Evolutionary conservation across 345 rosid genomes (phyloP).

Genomic region (Psidium guajava): DNA sequence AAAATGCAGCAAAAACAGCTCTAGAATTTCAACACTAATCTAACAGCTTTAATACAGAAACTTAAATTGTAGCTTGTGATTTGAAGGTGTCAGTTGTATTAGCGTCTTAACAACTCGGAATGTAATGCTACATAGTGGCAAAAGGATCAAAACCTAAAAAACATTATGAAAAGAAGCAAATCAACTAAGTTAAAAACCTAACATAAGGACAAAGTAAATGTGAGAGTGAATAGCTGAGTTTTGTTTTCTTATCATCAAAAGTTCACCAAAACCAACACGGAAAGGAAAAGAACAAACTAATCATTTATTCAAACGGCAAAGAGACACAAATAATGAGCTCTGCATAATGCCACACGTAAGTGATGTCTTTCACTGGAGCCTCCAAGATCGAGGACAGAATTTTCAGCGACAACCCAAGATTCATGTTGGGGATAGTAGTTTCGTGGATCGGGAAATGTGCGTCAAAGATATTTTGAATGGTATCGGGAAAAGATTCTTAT

Average conservation of each 20-base stretch:
- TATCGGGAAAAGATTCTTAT: background rate
- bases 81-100: slow-evolving; percentile 60
- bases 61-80: slow-evolving; percentile 48
- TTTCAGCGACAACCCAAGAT: background rate
- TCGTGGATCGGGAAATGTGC: background rate
- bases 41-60: background rate
- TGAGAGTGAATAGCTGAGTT: background rate
- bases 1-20: background rate
- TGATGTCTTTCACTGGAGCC: background rate
- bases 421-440: background rate
- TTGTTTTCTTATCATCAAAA: background rate
- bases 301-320: background rate
- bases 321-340: background rate
- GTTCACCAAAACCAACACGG: background rate
- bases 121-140: slow-evolving; percentile 69
- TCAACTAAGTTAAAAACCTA: background rate
- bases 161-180: background rate
- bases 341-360: background rate
- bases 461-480: background rate
- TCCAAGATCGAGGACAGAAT: background rate
- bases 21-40: background rate
- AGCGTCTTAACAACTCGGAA: slow-evolving; percentile 57
- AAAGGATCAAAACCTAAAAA: slow-evolving; percentile 59
- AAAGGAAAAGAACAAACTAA: background rate
- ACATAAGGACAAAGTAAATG: background rate